Base-by-base conservation (phyloP, 2,329 filamentous ascomycete genomes). In the Ambrosiella beaveri region DNA sequence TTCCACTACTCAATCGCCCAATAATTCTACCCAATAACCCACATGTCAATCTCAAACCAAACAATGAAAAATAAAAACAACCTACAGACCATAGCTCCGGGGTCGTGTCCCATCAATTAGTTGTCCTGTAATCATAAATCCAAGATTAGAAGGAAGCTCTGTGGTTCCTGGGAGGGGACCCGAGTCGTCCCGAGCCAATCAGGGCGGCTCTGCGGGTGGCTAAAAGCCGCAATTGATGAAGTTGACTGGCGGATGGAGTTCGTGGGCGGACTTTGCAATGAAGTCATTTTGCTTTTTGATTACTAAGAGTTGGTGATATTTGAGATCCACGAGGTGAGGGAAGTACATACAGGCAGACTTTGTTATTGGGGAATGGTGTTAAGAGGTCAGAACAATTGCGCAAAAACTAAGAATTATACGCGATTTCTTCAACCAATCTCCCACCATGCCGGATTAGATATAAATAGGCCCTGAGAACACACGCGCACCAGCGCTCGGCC, bases 171-270 rank as follows among this genome's bases (percentile, higher is more conserved):
- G 47, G 27, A 11, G 27, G 47, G 47, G 47, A 54, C 36, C 57
- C 57, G 57, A 58, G 41, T 58, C 51, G 38, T 58, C 57, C 57
- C 57, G 57, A 58, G 39, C 50, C 50, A 58, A 58, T 58, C 50
- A 58, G 11, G 5, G 38, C 56, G 49, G 38, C 47, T 41, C 47
- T 55, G 53, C 38, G 38, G 17, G 1, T 44, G 12, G 27, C 15
- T 51, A 9, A 55, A 55, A 44, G 53, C 53, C 39, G 38, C 53
- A 44, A 17, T 1, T 55, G 41, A 7, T 19, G 7, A 27, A n/a
- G 17, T n/a, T 51, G 19, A 19, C 9, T 9, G 13, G 17, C 13
- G 15, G 3, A 49, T 9, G 12, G 12, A 11, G 13, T 19, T 51
- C 8, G n/a, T 19, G 44, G 44, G 44, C n/a, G 44, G 40, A 17